Evolutionary conservation across 495 filamentous ascomycete genomes (phyloP).

Genomic region (Xylaria palmicola): DNA sequence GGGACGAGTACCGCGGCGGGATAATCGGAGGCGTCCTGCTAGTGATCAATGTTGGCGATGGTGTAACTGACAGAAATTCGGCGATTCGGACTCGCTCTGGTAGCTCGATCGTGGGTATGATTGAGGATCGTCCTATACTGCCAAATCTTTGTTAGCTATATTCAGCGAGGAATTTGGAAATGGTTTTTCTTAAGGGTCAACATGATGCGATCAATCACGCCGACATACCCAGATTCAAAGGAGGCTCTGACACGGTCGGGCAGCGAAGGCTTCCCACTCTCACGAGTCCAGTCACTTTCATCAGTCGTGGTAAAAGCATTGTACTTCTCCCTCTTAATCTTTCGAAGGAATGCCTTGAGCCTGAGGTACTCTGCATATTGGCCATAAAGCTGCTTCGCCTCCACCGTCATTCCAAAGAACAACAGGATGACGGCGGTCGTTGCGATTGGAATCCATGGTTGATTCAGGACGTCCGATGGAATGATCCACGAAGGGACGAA

Average conservation of each 20-base stretch:
- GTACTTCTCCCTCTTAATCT: slow-evolving; percentile 31
- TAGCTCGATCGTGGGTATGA: not conserved
- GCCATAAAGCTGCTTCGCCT: slow-evolving; percentile 73
- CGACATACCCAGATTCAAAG: not conserved
- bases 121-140: not conserved
- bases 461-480: slow-evolving; percentile 47
- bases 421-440: slow-evolving; percentile 63
- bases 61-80: not conserved
- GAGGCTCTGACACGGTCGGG: not conserved
- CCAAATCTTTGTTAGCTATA: not conserved
- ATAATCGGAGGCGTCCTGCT: not conserved
- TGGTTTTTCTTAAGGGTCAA: no score
- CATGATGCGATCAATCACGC: no score
- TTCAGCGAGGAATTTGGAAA: no score
- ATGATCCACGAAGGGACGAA: slow-evolving; percentile 58
- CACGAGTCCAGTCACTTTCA: not conserved
- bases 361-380: slow-evolving; percentile 50
- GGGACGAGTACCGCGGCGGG: slow-evolving; percentile 11
- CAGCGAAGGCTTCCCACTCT: not conserved
- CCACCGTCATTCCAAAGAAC: slow-evolving; percentile 79
- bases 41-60: not conserved
- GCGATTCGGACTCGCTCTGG: not conserved
- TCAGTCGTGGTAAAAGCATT: not conserved
- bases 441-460: slow-evolving; percentile 66
- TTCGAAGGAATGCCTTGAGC: slow-evolving; percentile 49